Evolutionary conservation across 78 protist species (phyloP), one percentile per base, ranked within the genome.

Genomic region (Acrasis kona): DNA sequence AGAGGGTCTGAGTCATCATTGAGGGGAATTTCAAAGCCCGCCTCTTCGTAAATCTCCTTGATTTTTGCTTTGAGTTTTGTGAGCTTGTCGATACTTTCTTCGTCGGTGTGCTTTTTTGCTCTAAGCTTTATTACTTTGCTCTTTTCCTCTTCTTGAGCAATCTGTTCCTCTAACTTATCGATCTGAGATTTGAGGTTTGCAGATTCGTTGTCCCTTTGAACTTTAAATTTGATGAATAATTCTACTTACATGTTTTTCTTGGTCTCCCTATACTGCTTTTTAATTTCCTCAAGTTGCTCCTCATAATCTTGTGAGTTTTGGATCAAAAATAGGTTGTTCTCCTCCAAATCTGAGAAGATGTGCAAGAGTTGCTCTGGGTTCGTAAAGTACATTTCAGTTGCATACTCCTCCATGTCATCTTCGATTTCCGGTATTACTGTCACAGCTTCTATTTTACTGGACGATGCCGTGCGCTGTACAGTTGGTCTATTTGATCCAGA

Each of bases 241-340:
- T 12, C n/a, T n/a, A n/a, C 4, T 8, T 66, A 61, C 68, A 76
- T 57, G 41, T 76, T 4, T 65, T 65, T 41, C 35, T 76, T 77
- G 6, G 75, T 72, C 3, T 76, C 61, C 3, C 68, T 5, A 7
- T 76, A 76, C 74, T 64, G 5, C 30, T 41, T 2, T 4, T 39
- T n/a, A 12, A 76, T 71, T 2, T 72, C 82, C 39, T 88, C 93
- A 35, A 88, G 85, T 3, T 50, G 74, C 58, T 72, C 79, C 42
- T 87, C 91, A 32, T 73, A 67, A 35, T 83, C 87, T 69, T 82
- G 81, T 3, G 50, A 61, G 79, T 70, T 82, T 65, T 85, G 88
- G 70, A 89, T 89, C 39, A 89, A 76, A 72, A 85, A 85, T 42
- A 89, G 81, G 64, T 89, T 89, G 41, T 76, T 34, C 64, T 89